phyloP scores from a whole-genome alignment of 1,139 yeast species.

The Scheffersomyces parashehatae region DNA sequence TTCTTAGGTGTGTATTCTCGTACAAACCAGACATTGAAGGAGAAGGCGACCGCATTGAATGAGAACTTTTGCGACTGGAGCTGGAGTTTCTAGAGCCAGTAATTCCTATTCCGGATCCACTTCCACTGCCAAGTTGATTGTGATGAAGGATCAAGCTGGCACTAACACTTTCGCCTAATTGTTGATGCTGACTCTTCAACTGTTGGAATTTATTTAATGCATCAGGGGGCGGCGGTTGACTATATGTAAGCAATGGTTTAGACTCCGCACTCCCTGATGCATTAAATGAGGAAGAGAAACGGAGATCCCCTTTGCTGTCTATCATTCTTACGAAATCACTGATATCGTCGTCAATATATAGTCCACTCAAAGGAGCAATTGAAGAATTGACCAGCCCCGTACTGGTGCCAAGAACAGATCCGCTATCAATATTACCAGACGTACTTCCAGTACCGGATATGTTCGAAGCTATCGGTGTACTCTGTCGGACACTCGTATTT shows the following conservation, averaged over 20 bases:
- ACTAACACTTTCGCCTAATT: conserved; percentile 53
- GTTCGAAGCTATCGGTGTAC: conserved; percentile 18
- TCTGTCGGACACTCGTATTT: conserved; percentile 37
- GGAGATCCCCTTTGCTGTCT: conserved; percentile 62
- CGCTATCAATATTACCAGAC: conserved; percentile 19
- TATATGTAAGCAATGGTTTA: conserved; percentile 1
- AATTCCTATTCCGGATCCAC: conserved; percentile 3
- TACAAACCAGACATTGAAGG: conserved; percentile 38
- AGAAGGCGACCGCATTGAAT: conserved; percentile 31
- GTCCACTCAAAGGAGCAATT: conserved; percentile 41
- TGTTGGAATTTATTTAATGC: conserved; percentile 40
- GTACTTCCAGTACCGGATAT: not conserved
- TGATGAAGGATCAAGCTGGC: conserved; percentile 38
- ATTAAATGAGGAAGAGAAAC: conserved; percentile 23
- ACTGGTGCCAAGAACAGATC: conserved; percentile 32
- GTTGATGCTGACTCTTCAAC: conserved; percentile 44
- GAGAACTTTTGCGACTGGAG: conserved; percentile 37
- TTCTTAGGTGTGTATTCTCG: conserved; percentile 25
- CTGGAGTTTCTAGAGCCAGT: conserved; percentile 22
- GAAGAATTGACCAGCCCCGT: conserved; percentile 38
- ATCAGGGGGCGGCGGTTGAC: conserved; percentile 17
- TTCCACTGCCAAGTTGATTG: conserved; percentile 6
- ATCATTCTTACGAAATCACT: conserved; percentile 80
- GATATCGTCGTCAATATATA: conserved; percentile 66
- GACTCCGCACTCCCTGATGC: conserved; percentile 3